Percentiles rank a stretch among this genome's conserved stretches.
These are phyloP conservation scores for Postia placenta DNA, from an alignment of 768 basidiomycete genomes.

Conservation along the genomic window DNA sequence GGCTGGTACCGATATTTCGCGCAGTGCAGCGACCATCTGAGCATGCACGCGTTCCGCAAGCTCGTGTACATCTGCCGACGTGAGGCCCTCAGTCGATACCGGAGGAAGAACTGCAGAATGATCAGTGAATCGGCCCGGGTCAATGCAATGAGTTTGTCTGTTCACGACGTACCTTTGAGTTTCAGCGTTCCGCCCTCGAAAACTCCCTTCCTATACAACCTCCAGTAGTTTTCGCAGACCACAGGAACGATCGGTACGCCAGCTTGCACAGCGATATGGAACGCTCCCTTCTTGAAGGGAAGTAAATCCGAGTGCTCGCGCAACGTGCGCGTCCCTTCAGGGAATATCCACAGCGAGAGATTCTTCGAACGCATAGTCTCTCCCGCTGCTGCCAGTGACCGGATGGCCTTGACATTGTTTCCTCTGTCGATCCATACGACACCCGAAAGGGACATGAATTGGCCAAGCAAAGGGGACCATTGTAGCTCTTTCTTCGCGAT, in stretches of 20 bases:
- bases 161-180: constrained; percentile 73
- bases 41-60: constrained; percentile 65
- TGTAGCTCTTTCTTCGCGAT: constrained; percentile 91
- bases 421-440: constrained; percentile 90
- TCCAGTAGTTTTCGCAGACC: constrained; percentile 91
- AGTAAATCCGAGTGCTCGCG: constrained; percentile 60
- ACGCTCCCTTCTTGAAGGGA: constrained; percentile 97
- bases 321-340: constrained; percentile 88
- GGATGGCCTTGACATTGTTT: constrained; percentile 67
- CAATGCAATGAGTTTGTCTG: too few relatives aligned
- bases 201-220: constrained; percentile 70
- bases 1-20: constrained; percentile 64
- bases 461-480: constrained; percentile 78
- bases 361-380: constrained; percentile 64
- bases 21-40: constrained; percentile 73
- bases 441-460: constrained; percentile 85
- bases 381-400: constrained; percentile 71
- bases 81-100: constrained; percentile 67
- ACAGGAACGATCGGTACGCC: constrained; percentile 89
- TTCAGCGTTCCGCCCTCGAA: constrained; percentile 75
- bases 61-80: constrained; percentile 58
- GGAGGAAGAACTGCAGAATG: constrained; percentile 77
- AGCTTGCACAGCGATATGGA: constrained; percentile 90
- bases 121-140: background rate
- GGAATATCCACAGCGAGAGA: constrained; percentile 89